Conservation (phyloP, 805 yeast species). For the Yarrowia alimentaria region DNA sequence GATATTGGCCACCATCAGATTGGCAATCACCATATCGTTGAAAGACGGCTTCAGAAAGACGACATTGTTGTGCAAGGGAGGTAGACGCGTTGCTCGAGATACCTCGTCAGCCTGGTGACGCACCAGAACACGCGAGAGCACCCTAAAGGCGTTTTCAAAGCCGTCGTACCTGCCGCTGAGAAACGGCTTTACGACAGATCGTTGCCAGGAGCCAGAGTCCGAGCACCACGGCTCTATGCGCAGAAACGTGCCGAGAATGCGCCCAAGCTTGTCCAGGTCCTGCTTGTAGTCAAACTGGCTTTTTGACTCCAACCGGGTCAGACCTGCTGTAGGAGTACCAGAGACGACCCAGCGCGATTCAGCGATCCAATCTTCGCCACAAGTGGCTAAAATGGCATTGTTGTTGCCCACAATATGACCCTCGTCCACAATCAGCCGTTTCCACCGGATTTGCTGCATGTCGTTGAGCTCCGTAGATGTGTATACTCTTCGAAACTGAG, state of each 20-base stretch:
- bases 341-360: slow-evolving; percentile 74
- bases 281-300: not conserved
- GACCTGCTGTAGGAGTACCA: slow-evolving; percentile 73
- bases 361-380: slow-evolving; percentile 50
- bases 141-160: slow-evolving; percentile 6
- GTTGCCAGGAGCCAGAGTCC: not conserved
- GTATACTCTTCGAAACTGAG: too few relatives aligned
- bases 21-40: slow-evolving; percentile 3
- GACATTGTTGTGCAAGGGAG: not conserved
- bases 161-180: not conserved
- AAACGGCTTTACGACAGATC: not conserved
- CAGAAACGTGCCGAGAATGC: slow-evolving; percentile 14
- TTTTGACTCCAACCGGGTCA: slow-evolving; percentile 44
- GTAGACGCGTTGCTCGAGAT: not conserved
- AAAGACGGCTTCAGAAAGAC: slow-evolving; percentile 11
- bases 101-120: slow-evolving; percentile 3
- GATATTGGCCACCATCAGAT: slow-evolving; percentile 1
- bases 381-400: slow-evolving; percentile 48
- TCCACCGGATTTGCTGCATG: slow-evolving; percentile 15
- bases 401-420: slow-evolving; percentile 60
- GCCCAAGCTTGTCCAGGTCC: slow-evolving; percentile 18
- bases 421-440: slow-evolving; percentile 65
- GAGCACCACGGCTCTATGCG: slow-evolving; percentile 12
- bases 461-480: too few relatives aligned
- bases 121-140: not conserved